A percentile compares a stretch with the other conserved stretches of the same genome.
Conservation (phyloP, 192 early-diverging fungal genomes). For the Diversispora eburnea region DNA sequence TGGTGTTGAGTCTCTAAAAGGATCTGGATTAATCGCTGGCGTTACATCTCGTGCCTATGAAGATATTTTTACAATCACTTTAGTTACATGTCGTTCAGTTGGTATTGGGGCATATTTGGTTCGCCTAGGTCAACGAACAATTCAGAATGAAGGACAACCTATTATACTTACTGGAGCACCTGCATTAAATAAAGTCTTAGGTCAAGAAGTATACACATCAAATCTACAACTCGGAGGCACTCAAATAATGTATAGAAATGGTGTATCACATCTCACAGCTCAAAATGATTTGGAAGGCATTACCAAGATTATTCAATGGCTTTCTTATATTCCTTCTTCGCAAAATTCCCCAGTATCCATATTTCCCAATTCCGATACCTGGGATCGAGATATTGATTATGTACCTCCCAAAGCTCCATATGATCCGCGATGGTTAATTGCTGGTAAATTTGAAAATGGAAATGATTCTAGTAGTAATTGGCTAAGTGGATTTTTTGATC, state of each 20-base stretch:
- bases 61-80: slow-evolving; percentile 95
- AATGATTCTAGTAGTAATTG: slow-evolving; percentile 53
- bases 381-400: slow-evolving; percentile 81
- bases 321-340: slow-evolving; percentile 81
- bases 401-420: slow-evolving; percentile 80
- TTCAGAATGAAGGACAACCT: slow-evolving; percentile 97
- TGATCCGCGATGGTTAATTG: slow-evolving; percentile 88
- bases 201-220: slow-evolving; percentile 96
- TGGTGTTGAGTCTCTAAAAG: slow-evolving; percentile 96
- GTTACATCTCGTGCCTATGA: slow-evolving; percentile 93
- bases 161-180: slow-evolving; percentile 97
- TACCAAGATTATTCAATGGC: slow-evolving; percentile 88
- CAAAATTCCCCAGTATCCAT: slow-evolving; percentile 68
- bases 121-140: slow-evolving; percentile 92
- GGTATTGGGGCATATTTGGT: slow-evolving; percentile 99
- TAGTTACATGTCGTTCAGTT: slow-evolving; percentile 97
- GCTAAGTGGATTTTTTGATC: slow-evolving; percentile 94
- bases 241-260: slow-evolving; percentile 99
- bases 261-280: slow-evolving; percentile 94
- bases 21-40: slow-evolving; percentile 96
- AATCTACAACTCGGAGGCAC: slow-evolving; percentile 98
- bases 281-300: slow-evolving; percentile 95
- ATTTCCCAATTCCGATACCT: slow-evolving; percentile 60
- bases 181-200: slow-evolving; percentile 97
- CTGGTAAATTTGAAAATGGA: slow-evolving; percentile 65